phyloP scores from a whole-genome alignment of 75 land plant species.

The Cunninghamia lanceolata region DNA sequence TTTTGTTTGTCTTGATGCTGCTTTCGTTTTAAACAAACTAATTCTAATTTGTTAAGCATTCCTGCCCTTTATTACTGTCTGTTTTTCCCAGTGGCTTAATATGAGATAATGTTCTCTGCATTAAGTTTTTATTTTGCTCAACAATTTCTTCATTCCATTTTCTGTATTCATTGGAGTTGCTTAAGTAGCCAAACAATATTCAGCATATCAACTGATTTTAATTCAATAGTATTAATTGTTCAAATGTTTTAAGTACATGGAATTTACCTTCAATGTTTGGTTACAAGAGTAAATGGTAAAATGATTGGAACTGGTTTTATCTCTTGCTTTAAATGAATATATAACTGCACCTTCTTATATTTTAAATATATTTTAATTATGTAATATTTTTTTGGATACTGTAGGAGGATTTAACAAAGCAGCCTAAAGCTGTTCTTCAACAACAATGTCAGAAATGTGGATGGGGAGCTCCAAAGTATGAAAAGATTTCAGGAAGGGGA shows the following conservation, averaged over 20 bases:
- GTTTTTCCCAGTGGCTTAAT: not conserved
- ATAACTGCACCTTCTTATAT: not conserved
- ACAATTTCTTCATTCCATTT: not conserved
- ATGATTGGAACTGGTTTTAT: not conserved
- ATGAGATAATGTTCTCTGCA: not conserved
- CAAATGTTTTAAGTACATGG: not conserved
- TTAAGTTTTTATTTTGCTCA: conserved; percentile 2
- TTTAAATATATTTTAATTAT: not conserved
- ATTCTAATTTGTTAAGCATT: not conserved
- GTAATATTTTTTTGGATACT: not conserved
- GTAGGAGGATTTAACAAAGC: conserved; percentile 40
- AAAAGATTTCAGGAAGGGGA: conserved; percentile 42
- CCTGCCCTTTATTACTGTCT: not conserved
- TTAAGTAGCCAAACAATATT: not conserved
- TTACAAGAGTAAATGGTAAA: not conserved
- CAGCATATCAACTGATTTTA: not conserved
- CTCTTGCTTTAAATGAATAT: not conserved
- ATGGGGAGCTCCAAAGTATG: conserved; percentile 91
- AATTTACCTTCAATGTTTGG: not conserved
- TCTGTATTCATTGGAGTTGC: not conserved
- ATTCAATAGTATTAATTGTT: not conserved
- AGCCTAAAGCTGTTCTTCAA: conserved; percentile 87
- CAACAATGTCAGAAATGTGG: conserved; percentile 84
- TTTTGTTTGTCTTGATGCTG: not conserved
- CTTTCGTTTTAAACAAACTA: not conserved